Conservation (phyloP, 176 grass and related monocot genomes). For the Leersia perrieri region DNA sequence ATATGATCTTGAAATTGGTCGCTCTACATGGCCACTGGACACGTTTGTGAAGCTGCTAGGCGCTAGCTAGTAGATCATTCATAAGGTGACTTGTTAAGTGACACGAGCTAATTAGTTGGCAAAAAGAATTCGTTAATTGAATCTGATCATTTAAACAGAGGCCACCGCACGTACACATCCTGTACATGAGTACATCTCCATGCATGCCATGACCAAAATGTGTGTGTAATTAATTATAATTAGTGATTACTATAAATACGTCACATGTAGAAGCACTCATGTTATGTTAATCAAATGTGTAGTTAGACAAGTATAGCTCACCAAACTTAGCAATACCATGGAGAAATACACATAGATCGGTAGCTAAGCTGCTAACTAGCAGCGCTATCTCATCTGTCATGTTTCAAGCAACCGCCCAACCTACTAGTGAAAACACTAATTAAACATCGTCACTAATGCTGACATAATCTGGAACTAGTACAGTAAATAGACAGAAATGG, state of each 20-base stretch:
- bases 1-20: background rate
- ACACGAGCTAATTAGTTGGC: background rate
- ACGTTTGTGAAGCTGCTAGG: background rate
- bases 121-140: background rate
- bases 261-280: background rate
- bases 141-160: background rate
- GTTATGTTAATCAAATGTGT: background rate
- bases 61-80: background rate
- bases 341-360: background rate
- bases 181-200: background rate
- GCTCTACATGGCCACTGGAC: background rate
- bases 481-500: too few relatives aligned
- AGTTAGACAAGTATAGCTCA: slow-evolving; percentile 13
- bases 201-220: background rate
- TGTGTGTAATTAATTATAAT: background rate
- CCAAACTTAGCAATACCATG: background rate
- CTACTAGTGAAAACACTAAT: background rate
- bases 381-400: background rate
- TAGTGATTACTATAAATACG: background rate
- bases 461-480: too few relatives aligned
- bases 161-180: background rate
- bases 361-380: background rate
- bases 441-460: background rate
- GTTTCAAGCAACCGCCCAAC: background rate
- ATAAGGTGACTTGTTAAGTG: background rate